These are phyloP conservation scores for Suhomyces taliae DNA, from an alignment of 1,139 yeast genomes.

Conservation along the genomic window DNA sequence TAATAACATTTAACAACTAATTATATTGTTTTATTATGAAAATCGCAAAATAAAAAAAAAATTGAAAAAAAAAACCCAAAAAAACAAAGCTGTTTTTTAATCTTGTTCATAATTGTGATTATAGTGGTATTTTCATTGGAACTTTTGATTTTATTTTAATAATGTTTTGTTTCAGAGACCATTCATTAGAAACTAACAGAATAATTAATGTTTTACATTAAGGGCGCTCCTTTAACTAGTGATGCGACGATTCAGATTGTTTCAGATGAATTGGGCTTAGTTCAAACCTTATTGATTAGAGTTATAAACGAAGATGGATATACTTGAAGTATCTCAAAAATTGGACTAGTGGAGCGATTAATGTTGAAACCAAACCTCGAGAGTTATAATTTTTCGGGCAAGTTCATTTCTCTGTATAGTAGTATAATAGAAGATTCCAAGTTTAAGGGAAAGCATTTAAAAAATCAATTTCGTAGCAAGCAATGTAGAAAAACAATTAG, in stretches of 20 bases:
- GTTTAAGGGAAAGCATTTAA: too few relatives aligned
- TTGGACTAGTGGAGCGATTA: neutral
- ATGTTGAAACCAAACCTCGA: neutral
- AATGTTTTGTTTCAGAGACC: neutral
- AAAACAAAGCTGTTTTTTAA: conserved; percentile 18
- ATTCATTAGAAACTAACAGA: neutral
- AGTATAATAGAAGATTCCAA: conserved; percentile 3
- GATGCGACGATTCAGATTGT: conserved; percentile 10
- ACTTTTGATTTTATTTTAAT: neutral
- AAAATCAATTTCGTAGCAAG: too few relatives aligned
- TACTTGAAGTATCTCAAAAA: neutral
- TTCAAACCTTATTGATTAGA: neutral
- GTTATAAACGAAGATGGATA: neutral
- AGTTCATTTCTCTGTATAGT: conserved; percentile 9
- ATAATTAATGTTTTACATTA: neutral
- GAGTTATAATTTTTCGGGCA: conserved; percentile 2
- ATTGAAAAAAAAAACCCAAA: conserved; percentile 12
- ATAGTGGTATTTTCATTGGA: neutral
- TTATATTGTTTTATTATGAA: neutral
- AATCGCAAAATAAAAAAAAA: conserved; percentile 11
- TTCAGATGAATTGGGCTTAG: neutral
- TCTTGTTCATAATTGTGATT: neutral
- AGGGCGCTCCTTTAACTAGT: conserved; percentile 12
- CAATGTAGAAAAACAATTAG: too few relatives aligned
- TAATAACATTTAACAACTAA: conserved; percentile 5